Percentiles rank a stretch among this genome's conserved stretches.
These are phyloP conservation scores for Tetraselmis striata DNA, from an alignment of 139 green algal genomes.

Conservation along the genomic window DNA sequence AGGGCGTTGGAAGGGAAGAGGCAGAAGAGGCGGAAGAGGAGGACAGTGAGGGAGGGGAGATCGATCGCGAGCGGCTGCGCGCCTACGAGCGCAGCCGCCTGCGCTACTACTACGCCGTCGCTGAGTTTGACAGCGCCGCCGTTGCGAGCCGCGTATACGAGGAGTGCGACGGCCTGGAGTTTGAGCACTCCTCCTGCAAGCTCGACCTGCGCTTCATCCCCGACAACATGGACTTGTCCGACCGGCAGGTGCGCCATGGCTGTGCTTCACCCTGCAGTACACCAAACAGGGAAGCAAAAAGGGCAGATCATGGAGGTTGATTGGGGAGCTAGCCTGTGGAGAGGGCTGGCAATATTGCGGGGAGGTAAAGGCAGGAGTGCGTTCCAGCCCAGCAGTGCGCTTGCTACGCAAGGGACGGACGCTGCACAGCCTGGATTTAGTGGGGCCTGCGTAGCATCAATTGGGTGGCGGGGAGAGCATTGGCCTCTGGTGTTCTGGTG, in stretches of 20 bases:
- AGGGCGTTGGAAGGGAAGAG: neutral
- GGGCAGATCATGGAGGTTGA: too few species aligned
- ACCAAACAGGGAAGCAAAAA: too few species aligned
- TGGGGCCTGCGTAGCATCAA: too few species aligned
- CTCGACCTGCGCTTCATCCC: conserved; percentile 93
- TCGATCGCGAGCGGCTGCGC: conserved; percentile 57
- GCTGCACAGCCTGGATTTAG: too few species aligned
- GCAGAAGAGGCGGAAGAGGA: conserved; percentile 15
- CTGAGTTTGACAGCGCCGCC: conserved; percentile 62
- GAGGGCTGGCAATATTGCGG: too few species aligned
- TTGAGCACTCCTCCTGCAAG: conserved; percentile 61
- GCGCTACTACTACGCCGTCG: conserved; percentile 72
- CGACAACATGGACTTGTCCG: conserved; percentile 61
- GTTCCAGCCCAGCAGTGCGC: too few species aligned
- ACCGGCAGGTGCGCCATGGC: conserved; percentile 35
- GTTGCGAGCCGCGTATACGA: conserved; percentile 71
- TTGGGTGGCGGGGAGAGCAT: too few species aligned
- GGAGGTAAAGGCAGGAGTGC: too few species aligned
- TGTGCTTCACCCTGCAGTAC: too few species aligned
- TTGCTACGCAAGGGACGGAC: too few species aligned
- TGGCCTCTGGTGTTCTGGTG: too few species aligned
- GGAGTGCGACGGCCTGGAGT: conserved; percentile 88
- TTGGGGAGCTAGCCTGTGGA: too few species aligned
- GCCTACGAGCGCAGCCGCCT: conserved; percentile 80
- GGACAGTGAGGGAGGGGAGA: conserved; percentile 24